Evolutionary conservation across 495 filamentous ascomycete genomes (phyloP), one percentile per base, ranked within the genome.

Genomic region (Chaetomium tenue): DNA sequence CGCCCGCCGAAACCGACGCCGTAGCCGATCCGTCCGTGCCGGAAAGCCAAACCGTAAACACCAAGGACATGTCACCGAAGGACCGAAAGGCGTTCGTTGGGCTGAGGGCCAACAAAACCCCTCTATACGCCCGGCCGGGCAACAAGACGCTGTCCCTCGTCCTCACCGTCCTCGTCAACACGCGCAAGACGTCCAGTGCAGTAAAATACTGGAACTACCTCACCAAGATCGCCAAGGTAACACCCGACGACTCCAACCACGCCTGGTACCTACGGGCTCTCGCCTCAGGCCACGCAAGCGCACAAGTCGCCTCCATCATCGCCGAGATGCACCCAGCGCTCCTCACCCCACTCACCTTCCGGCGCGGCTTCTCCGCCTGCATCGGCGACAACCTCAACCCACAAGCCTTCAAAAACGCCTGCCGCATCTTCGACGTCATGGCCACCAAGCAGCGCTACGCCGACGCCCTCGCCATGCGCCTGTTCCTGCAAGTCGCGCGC

Each of bases 151-250:
- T 97, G 2, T 88, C 87, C 22, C 68, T 93, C 16, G 70, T 93
- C 30, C 67, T 94, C 48, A 75, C 86, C 55, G 82, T 89, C 7
- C 86, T 89, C 62, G 68, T 78, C 16, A 77, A 79, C 18, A 80
- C 86, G 22, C 71, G 79, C 20, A 75, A 77, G 40, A 81, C 80
- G 11, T 73, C 79, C 20, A 67, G 78, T 0, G 87, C 85, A 15
- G 72, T 76, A 30, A 76, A 78, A 16, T 97, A 97, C 77, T 96
- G 91, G 92, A 73, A 86, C 11, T 69, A 87, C 13, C 77, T 97
- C 64, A 91, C 88, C 0, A 68, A 71, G 0, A 37, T 71, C 3
- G 76, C 84, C 69, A 72, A 69, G 25, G 73, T 97, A 61, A 65
- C 77, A 4, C 92, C 93, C 6, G 94, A 98, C 73, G 58, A 75